Conservation (phyloP, 306 rosid genomes). For the Pyrus betulifolia region DNA sequence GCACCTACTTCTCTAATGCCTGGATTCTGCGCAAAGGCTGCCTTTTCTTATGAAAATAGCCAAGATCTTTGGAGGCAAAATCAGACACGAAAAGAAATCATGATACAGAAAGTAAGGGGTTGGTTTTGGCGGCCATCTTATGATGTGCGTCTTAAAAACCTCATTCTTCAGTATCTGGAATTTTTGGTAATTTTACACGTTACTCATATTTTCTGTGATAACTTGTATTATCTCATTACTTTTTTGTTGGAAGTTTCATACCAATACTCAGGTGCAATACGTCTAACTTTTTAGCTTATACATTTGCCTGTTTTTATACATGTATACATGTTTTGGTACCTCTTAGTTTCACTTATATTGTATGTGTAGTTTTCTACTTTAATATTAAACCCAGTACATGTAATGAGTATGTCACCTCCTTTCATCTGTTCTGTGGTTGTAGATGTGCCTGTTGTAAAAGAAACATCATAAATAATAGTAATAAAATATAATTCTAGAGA, state of each 20-base stretch:
- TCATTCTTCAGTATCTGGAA: constrained; percentile 73
- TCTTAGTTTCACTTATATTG: neutral
- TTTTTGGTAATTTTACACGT: constrained; percentile 45
- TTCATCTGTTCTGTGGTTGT: neutral
- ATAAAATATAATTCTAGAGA: neutral
- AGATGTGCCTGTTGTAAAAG: neutral
- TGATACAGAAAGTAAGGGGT: constrained; percentile 12
- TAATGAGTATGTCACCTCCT: neutral
- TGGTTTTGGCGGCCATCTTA: constrained; percentile 39
- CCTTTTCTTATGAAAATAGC: constrained; percentile 56
- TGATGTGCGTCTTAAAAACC: constrained; percentile 60
- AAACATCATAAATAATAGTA: neutral
- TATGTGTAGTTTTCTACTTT: neutral
- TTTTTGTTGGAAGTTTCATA: neutral
- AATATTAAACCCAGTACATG: neutral
- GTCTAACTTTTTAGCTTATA: neutral
- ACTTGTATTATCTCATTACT: neutral
- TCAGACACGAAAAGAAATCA: constrained; percentile 20
- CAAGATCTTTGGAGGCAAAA: constrained; percentile 58
- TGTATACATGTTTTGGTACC: neutral
- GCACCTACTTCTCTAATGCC: constrained; percentile 59
- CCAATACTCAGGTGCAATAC: neutral
- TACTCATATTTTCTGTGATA: neutral
- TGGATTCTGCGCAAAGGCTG: constrained; percentile 79
- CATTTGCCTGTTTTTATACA: neutral